Conservation (phyloP, 202 grass and related monocot genomes). For the Saccharum hybrid region DNA sequence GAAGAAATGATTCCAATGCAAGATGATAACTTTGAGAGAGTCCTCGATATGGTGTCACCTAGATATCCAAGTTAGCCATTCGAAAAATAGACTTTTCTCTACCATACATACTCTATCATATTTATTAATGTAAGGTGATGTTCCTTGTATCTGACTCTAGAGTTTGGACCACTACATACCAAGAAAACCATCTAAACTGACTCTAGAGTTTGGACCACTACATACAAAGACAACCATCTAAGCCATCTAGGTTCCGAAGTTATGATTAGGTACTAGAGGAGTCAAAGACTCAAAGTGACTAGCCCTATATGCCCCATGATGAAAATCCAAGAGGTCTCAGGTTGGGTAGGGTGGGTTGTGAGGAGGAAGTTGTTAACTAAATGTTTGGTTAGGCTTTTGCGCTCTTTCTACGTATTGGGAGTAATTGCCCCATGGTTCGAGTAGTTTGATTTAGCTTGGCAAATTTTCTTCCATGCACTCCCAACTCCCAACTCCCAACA, state of each 20-base stretch:
- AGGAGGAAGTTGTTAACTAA: not conserved
- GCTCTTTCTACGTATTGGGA: not conserved
- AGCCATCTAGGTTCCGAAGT: not conserved
- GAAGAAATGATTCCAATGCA: not conserved
- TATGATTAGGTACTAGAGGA: not conserved
- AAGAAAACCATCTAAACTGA: not conserved
- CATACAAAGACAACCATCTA: not conserved
- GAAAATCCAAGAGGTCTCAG: not conserved
- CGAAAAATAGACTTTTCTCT: not conserved
- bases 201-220: not conserved
- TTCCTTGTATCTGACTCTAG: not conserved
- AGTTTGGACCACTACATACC: not conserved
- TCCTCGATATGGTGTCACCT: not conserved
- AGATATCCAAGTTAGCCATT: not conserved
- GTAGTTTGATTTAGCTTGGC: not conserved
- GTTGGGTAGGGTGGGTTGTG: not conserved
- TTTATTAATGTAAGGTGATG: not conserved
- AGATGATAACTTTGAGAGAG: not conserved
- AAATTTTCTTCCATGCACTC: not conserved
- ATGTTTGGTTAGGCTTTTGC: not conserved
- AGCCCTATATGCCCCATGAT: not conserved
- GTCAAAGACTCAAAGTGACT: not conserved
- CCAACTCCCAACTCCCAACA: not conserved
- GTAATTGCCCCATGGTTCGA: not conserved
- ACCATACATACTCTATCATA: not conserved